A percentile compares a stretch with the other conserved stretches of the same genome.
These are phyloP conservation scores for Arthrobotrys conoides DNA, from an alignment of 2,329 filamentous ascomycete genomes.

Conservation along the genomic window DNA sequence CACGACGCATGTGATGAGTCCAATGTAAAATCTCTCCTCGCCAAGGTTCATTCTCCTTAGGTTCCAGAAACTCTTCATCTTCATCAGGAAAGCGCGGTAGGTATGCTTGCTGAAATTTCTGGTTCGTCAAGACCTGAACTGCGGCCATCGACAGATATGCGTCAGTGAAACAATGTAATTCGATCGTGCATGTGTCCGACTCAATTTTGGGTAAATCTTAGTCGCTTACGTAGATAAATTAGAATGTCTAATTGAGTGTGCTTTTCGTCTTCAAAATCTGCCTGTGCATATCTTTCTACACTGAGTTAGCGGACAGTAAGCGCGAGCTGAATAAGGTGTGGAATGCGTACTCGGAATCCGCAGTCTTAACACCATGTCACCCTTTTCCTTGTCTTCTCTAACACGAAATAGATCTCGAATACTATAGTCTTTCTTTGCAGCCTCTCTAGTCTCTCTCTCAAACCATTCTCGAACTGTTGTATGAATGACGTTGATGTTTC, in stretches of 20 bases:
- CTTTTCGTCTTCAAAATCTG: constrained; percentile 32
- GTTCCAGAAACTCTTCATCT: background rate
- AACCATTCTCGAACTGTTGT: constrained; percentile 51
- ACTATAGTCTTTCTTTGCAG: constrained; percentile 7
- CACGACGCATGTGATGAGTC: constrained; percentile 23
- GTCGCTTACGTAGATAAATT: constrained; percentile 33
- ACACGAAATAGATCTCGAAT: background rate
- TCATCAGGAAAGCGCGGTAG: background rate
- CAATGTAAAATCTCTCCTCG: background rate
- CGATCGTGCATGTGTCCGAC: background rate
- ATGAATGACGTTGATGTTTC: constrained; percentile 32
- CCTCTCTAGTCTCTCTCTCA: constrained; percentile 35
- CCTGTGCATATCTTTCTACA: background rate
- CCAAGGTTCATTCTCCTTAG: constrained; percentile 6
- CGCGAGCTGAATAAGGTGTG: no score
- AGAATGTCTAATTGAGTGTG: constrained; percentile 31
- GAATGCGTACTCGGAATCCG: constrained; percentile 4
- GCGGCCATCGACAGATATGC: background rate
- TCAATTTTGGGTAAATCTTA: background rate
- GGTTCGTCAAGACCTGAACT: constrained; percentile 28
- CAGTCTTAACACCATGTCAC: constrained; percentile 11
- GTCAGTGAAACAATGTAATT: background rate
- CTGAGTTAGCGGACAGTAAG: no score
- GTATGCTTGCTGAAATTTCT: constrained; percentile 12
- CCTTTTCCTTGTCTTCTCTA: background rate